Base-by-base conservation (phyloP, 1,284 basidiomycete genomes). In the Ceratobasidium sp. region DNA sequence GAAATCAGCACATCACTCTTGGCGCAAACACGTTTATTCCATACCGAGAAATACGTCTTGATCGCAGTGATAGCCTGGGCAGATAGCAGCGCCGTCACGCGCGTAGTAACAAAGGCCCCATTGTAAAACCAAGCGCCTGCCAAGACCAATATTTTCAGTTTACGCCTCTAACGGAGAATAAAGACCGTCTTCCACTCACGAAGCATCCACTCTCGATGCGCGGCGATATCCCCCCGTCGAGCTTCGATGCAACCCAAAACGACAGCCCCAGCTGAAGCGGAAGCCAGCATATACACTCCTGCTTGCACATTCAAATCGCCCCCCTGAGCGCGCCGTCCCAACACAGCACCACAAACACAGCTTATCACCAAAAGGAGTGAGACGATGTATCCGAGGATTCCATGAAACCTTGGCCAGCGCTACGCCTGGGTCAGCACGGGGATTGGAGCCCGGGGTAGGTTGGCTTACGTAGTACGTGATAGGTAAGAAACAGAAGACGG, bases 141-240 rank as follows among this genome's bases (percentile, higher is more conserved):
- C 27, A n/a, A 50, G 60, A 7, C 22, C 27, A n/a, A 50, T 48
- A 7, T 19, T 50, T 56, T 44, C 47, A 59, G 44, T 54, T 24
- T 27, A 50, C 27, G 14, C 24, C 29, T 4, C 50, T 19, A 50
- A 54, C 57, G 27, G 29, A 67, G 17, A 47, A 31, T 11, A 17
- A 29, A 11, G 22, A 36, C 29, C 45, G 17, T 29, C 27, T 62
- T n/a, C 36, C n/a, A 74, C 76, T 73, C 27, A 77, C 76, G 69
- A 11, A 77, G 31, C 76, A 77, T 77, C 75, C 75, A 77, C 41
- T 71, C 72, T 19, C 76, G 60, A 45, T 77, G 76, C 31, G 64
- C 57, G 19, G 62, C 59, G 31, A 73, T 75, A 24, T 76, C 71
- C n/a, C 69, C 69, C 19, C 69, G 57, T 57, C 65, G 63, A 33